Conservation (phyloP, 768 basidiomycete species). For the Tylopilus vinaceipallidus region DNA sequence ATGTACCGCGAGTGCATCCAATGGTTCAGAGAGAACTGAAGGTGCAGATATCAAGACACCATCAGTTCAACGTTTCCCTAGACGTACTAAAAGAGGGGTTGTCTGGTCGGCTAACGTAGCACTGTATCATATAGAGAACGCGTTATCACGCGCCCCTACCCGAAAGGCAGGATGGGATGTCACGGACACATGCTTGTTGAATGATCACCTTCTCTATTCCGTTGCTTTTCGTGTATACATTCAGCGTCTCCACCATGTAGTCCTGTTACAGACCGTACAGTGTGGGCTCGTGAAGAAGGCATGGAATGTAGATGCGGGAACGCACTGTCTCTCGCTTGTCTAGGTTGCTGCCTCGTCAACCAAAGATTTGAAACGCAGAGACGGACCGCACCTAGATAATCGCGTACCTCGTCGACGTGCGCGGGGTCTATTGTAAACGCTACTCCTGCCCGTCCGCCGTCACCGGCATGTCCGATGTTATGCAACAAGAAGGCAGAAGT, state of each 20-base stretch:
- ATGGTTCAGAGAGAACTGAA: conserved; percentile 78
- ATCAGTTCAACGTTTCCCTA: no score
- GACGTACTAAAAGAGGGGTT: conserved; percentile 85
- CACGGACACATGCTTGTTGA: conserved; percentile 24
- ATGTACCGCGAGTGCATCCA: conserved; percentile 60
- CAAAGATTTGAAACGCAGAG: neutral
- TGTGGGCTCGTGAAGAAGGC: neutral
- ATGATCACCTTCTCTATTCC: conserved; percentile 55
- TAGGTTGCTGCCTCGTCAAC: conserved; percentile 19
- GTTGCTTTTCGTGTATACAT: conserved; percentile 60
- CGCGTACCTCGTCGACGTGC: conserved; percentile 71
- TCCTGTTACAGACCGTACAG: conserved; percentile 48
- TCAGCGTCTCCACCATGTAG: conserved; percentile 76
- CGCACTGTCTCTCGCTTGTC: conserved; percentile 82
- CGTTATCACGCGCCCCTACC: neutral
- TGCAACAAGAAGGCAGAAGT: neutral
- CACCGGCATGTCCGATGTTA: neutral
- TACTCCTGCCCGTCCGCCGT: conserved; percentile 47
- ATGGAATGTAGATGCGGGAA: neutral
- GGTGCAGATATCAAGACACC: neutral
- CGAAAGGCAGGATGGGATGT: neutral
- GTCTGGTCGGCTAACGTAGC: conserved; percentile 83
- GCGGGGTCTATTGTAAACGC: conserved; percentile 85
- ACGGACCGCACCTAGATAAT: conserved; percentile 63
- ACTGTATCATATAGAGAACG: conserved; percentile 38